A percentile compares a stretch with the other conserved stretches of the same genome.
Conservation (phyloP, 2,329 filamentous ascomycete genomes). For the Ascochyta pisi region DNA sequence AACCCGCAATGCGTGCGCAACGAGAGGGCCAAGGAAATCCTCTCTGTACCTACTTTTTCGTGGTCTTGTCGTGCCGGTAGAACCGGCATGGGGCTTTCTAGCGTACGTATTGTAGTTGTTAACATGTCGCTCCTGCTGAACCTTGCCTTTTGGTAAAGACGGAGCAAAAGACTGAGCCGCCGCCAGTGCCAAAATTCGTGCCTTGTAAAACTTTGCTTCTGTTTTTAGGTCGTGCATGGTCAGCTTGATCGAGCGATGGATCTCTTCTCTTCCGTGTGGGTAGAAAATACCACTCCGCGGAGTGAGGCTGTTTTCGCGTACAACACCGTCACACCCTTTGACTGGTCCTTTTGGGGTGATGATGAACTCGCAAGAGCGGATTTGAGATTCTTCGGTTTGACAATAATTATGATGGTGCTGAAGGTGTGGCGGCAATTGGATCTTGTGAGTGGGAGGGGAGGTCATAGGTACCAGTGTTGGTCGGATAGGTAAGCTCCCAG, state of each 20-base stretch:
- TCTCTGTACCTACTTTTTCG: neutral
- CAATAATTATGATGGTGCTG: slow-evolving; percentile 31
- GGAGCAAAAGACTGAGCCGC: slow-evolving; percentile 17
- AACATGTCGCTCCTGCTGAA: slow-evolving; percentile 18
- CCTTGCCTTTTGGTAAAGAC: slow-evolving; percentile 19
- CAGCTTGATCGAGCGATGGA: slow-evolving; percentile 11
- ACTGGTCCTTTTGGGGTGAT: slow-evolving; percentile 21
- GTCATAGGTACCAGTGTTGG: slow-evolving; percentile 33
- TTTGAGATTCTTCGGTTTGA: slow-evolving; percentile 24
- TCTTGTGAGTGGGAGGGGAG: slow-evolving; percentile 25
- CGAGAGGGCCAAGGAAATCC: slow-evolving; percentile 1
- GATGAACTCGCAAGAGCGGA: slow-evolving; percentile 20
- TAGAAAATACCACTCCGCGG: slow-evolving; percentile 22
- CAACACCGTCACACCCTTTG: slow-evolving; percentile 40
- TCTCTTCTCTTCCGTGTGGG: neutral
- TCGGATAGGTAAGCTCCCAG: slow-evolving; percentile 1
- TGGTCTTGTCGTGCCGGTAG: too few species aligned
- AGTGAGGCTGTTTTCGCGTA: slow-evolving; percentile 28
- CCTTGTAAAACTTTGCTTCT: slow-evolving; percentile 23
- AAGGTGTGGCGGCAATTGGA: slow-evolving; percentile 32
- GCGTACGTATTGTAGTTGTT: slow-evolving; percentile 4
- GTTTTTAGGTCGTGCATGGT: slow-evolving; percentile 17
- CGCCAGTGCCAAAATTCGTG: slow-evolving; percentile 18
- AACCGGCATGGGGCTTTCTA: neutral
- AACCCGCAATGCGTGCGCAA: slow-evolving; percentile 36